phyloP scores from a whole-genome alignment of 78 protist species.

The Emiliania huxleyi region DNA sequence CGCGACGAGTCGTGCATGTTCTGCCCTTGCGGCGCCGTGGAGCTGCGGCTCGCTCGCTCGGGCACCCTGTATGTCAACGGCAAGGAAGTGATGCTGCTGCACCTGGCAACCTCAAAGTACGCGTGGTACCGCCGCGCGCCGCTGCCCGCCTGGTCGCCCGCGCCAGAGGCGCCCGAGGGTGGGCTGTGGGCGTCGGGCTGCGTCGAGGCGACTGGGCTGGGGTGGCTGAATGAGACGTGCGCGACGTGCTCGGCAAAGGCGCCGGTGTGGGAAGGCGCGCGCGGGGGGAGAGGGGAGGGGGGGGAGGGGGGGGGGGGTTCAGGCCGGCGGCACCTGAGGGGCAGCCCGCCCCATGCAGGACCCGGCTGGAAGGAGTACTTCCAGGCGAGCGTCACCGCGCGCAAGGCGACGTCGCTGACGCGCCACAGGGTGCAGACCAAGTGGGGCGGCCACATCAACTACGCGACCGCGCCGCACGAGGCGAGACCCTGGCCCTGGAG shows the following conservation, averaged over 20 bases:
- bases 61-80: background rate
- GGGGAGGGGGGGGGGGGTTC: no score
- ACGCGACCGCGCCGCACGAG: no score
- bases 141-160: background rate
- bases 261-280: background rate
- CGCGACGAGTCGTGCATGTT: background rate
- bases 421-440: background rate
- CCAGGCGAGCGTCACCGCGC: no score
- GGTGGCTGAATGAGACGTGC: background rate
- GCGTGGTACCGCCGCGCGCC: background rate
- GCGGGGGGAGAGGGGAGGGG: background rate
- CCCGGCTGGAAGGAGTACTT: no score
- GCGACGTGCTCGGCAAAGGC: background rate
- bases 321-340: no score
- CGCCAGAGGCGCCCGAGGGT: background rate
- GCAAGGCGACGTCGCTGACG: background rate
- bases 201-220: background rate
- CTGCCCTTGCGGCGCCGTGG: conserved; percentile 12
- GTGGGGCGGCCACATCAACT: background rate
- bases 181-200: background rate
- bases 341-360: no score
- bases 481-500: no score
- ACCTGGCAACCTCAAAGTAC: background rate
- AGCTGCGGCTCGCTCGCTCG: background rate
- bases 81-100: background rate